Conservation (phyloP, 2,329 filamentous ascomycete species). For the Paraphaeosphaeria sporulosa region DNA sequence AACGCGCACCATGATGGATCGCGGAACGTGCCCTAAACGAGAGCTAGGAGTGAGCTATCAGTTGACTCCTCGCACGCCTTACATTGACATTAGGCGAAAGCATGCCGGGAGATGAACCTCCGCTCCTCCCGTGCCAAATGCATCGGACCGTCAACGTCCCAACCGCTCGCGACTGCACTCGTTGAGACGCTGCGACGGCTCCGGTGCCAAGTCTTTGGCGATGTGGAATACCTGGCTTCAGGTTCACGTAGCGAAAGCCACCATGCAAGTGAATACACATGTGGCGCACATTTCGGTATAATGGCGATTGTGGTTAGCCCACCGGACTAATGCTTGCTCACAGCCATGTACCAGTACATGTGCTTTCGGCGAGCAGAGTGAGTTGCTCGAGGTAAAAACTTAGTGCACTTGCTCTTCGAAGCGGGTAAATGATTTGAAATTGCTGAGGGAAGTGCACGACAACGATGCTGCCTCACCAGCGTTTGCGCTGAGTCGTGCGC, state of each 20-base stretch:
- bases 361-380: background rate
- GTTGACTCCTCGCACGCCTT: background rate
- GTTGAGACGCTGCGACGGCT: background rate
- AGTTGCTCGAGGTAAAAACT: background rate
- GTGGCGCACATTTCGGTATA: background rate
- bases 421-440: constrained; percentile 8
- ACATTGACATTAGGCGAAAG: background rate
- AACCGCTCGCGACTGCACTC: background rate
- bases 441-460: constrained; percentile 16
- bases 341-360: constrained; percentile 6
- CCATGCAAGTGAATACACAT: background rate
- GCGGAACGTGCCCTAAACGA: background rate
- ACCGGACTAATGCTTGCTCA: background rate
- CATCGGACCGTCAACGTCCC: background rate
- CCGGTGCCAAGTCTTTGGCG: background rate
- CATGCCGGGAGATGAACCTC: constrained; percentile 4
- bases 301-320: background rate
- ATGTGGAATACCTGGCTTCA: background rate
- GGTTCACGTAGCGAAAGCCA: background rate
- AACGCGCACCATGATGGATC: constrained; percentile 4
- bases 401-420: background rate
- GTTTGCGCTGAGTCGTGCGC: constrained; percentile 3
- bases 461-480: constrained; percentile 3
- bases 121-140: constrained; percentile 10
- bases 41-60: background rate